phyloP scores from a whole-genome alignment of 106 monocot species.

The Dendrobium chrysotoxum region DNA sequence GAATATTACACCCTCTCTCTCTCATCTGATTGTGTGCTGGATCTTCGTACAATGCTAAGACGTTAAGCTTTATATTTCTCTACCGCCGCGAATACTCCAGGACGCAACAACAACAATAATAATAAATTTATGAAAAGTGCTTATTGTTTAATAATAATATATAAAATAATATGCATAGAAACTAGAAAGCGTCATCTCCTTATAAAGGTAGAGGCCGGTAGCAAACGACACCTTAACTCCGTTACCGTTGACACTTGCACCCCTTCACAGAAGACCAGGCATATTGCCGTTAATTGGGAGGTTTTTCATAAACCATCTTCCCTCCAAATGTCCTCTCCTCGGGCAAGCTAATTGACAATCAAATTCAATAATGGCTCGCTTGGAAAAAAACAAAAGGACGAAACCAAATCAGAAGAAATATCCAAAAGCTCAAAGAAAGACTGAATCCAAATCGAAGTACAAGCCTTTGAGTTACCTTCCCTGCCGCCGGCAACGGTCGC shows the following conservation, averaged over 20 bases:
- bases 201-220: neutral
- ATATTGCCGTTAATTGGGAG: neutral
- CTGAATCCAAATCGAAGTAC: neutral
- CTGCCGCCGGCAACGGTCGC: slow-evolving; percentile 3
- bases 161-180: too few species aligned
- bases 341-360: neutral
- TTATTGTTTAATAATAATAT: too few species aligned
- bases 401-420: neutral
- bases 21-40: too few species aligned
- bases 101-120: too few species aligned
- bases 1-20: too few species aligned
- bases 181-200: too few species aligned
- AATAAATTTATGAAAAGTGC: too few species aligned
- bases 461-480: neutral
- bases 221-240: neutral
- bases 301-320: neutral
- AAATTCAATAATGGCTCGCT: neutral
- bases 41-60: too few species aligned
- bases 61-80: too few species aligned
- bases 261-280: neutral
- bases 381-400: neutral
- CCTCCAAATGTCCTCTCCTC: neutral
- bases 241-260: neutral
- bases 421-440: neutral
- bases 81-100: too few species aligned